Base-by-base conservation (phyloP, 768 basidiomycete species). In the Gloeophyllum trabeum region DNA sequence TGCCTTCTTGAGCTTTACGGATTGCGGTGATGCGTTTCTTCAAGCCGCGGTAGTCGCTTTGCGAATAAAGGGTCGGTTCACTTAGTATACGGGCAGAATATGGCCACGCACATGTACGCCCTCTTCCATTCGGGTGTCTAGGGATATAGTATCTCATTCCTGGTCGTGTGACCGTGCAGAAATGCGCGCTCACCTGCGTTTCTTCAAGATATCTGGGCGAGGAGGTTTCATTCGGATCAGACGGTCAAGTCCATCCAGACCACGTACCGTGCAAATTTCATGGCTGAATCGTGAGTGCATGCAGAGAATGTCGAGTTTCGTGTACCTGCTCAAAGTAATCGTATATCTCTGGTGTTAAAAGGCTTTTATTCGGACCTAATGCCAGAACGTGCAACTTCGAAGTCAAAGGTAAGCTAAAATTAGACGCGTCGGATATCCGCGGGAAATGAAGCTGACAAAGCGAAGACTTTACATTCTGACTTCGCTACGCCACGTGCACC, bases 41-140 rank as follows among this genome's bases (percentile, higher is more conserved):
- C 13, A 89, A 71, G 6, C 69, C 73, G 2, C 71, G 70, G 51
- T 88, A 89, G 55, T 88, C 75, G 54, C 85, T 16, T 25, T 26
- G 24, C 40, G 19, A 18, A 13, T 43, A 21, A 37, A 45, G 14
- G 43, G 24, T 30, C 21, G 42, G n/a, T 22, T 28, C 3, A 19
- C 20, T 18, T 19, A 19, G 22, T 43, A 24, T 25, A 21, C 32
- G 24, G 19, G 25, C 30, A 24, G 5, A 50, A 22, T 22, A 20
- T 18, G 16, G 30, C 19, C n/a, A 56, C 65, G 26, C 44, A 75
- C 79, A 81, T 79, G 54, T 83, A 80, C 2, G 75, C 77, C 48
- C 65, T 73, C 48, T 76, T 76, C 80, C 80, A 88, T 59, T 87
- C 85, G 2, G 81, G 76, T 23, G 71, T 76, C 85, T 86, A 43